phyloP scores from a whole-genome alignment of 768 basidiomycete genomes.

The Cantharellus anzutake region DNA sequence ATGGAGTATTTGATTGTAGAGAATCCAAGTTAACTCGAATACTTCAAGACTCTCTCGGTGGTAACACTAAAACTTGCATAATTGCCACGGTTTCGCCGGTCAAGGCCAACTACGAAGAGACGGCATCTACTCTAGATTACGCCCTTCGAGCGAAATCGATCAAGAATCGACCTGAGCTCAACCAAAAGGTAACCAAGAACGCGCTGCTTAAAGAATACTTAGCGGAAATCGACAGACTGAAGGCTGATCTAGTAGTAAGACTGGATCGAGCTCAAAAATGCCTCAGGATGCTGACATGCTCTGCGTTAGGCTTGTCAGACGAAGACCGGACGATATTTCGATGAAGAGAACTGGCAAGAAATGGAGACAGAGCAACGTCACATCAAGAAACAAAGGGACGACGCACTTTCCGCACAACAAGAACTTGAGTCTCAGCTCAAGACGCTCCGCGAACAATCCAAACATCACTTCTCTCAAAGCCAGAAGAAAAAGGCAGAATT shows the following conservation, averaged over 20 bases:
- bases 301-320: slow-evolving; percentile 52
- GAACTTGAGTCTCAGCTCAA: slow-evolving; percentile 69
- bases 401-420: slow-evolving; percentile 65
- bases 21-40: slow-evolving; percentile 96
- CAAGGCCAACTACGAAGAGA: slow-evolving; percentile 88
- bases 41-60: slow-evolving; percentile 96
- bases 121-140: slow-evolving; percentile 91
- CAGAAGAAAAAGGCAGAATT: slow-evolving; percentile 63
- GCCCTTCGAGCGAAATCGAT: slow-evolving; percentile 91
- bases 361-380: slow-evolving; percentile 61
- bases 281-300: not conserved
- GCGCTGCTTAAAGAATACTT: slow-evolving; percentile 87
- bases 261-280: not conserved
- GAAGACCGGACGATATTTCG: slow-evolving; percentile 91
- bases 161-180: slow-evolving; percentile 85
- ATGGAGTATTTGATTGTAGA: slow-evolving; percentile 20
- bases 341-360: slow-evolving; percentile 78
- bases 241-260: slow-evolving; percentile 49
- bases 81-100: slow-evolving; percentile 93
- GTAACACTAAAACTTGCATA: slow-evolving; percentile 92
- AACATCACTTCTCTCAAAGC: slow-evolving; percentile 65
- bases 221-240: slow-evolving; percentile 81
- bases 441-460: slow-evolving; percentile 73
- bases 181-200: slow-evolving; percentile 85
- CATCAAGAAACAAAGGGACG: slow-evolving; percentile 55